These are phyloP conservation scores for Solanum hybrid DNA, from an alignment of 305 asterid genomes.

Conservation along the genomic window DNA sequence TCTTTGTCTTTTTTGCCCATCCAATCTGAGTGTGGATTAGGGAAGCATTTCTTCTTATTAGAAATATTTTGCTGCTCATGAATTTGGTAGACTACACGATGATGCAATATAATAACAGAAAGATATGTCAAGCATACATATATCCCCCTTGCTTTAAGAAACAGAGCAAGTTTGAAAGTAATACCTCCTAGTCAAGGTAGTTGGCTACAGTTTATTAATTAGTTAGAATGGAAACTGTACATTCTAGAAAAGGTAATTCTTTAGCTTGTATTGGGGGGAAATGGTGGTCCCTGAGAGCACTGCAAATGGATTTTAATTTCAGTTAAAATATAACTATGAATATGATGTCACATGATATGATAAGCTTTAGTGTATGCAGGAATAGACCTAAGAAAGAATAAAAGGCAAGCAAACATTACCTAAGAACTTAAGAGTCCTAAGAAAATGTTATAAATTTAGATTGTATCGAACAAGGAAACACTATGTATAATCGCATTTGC, in stretches of 20 bases:
- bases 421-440: background rate
- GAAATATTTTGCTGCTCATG: background rate
- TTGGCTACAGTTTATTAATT: slow-evolving; percentile 67
- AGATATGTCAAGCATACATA: background rate
- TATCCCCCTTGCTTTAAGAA: background rate
- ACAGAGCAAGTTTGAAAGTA: slow-evolving; percentile 1
- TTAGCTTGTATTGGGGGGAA: slow-evolving; percentile 88
- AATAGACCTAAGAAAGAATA: background rate
- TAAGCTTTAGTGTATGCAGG: background rate
- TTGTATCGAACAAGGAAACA: background rate
- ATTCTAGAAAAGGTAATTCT: slow-evolving; percentile 72
- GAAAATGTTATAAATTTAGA: background rate
- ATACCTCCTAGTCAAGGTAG: slow-evolving; percentile 95
- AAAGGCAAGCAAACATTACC: background rate
- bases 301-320: slow-evolving; percentile 15
- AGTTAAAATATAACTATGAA: background rate
- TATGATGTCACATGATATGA: background rate
- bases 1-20: background rate
- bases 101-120: background rate
- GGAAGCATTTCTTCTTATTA: background rate
- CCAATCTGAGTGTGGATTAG: background rate
- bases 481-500: too few species aligned
- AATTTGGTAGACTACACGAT: background rate
- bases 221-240: slow-evolving; percentile 80
- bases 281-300: slow-evolving; percentile 87